Base-by-base conservation (phyloP, 2,329 filamentous ascomycete genomes). In the Colletotrichum sp. region DNA sequence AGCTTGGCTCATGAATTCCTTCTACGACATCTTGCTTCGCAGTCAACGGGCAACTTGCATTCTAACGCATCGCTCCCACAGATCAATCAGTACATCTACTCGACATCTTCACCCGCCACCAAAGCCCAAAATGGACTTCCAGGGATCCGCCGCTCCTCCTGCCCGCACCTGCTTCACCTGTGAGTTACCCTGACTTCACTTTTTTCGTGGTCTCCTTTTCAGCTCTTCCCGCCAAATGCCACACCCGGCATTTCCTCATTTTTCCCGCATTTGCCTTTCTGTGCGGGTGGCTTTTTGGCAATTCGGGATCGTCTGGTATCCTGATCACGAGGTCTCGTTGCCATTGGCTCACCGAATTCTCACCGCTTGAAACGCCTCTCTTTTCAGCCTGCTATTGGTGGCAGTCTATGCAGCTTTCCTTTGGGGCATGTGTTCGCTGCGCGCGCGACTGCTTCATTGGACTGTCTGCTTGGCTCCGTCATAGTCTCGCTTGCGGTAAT, bases 121-220 rank as follows among this genome's bases (percentile, higher is more conserved):
- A 68, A 73, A 69, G 72, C 75, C 70, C 77, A 83, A 77, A 69
- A 86, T 86, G 85, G 84, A 86, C 77, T 84, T 76, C 79, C 76
- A 77, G 72, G 78, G 76, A 77, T 79, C 78, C 79, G 78, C 77
- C 65, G 70, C 77, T 57, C 68, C 75, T 44, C 77, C 78, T 65
- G 83, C 81, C 75, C 86, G 87, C 79, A 85, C 85, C 78, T 89
- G 88, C 85, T 89, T 88, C 84, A 89, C 87, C 81, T 89, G 88
- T 89, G 83, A 85, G 88, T 89, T 78, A 64, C 65, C 74, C 70
- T 77, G 71, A 75, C 22, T 36, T 73, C 65, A 30, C 32, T 61
- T 29, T 55, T 59, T 52, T 49, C 44, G n/a, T 49, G 19, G 44
- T n/a, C 6, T 15, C 25, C 52, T 39, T 19, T 22, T 32, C 69